These are phyloP conservation scores for Myxozyma sirexii DNA, from an alignment of 805 yeast species.

Conservation along the genomic window DNA sequence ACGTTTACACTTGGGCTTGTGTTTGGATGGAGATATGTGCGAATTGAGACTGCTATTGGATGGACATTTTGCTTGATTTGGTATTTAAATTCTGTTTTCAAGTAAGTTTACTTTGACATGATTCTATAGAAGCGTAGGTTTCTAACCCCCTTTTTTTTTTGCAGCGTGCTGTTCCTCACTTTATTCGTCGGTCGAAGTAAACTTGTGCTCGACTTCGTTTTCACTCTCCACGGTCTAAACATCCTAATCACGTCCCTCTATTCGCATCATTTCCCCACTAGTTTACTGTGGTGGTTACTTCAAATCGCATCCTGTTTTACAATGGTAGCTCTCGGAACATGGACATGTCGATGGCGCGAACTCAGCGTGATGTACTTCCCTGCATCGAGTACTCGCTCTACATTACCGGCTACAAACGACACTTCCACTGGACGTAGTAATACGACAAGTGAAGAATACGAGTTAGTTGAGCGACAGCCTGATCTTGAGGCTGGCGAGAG, in stretches of 20 bases:
- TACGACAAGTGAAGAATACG: conserved; percentile 12
- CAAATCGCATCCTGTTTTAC: conserved; percentile 69
- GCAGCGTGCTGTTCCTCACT: conserved; percentile 78
- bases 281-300: conserved; percentile 80
- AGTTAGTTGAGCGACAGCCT: conserved; percentile 13
- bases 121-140: too few species aligned
- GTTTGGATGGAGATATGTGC: conserved; percentile 76
- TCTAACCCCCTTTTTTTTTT: background rate
- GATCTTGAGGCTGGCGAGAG: conserved; percentile 15
- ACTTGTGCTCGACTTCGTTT: conserved; percentile 93
- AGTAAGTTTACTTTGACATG: conserved; percentile 19
- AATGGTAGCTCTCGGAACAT: conserved; percentile 80
- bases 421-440: background rate
- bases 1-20: conserved; percentile 68
- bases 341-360: conserved; percentile 91
- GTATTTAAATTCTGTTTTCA: conserved; percentile 76
- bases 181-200: conserved; percentile 89
- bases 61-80: conserved; percentile 72
- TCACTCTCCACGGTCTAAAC: conserved; percentile 87
- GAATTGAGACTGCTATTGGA: conserved; percentile 78
- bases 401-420: background rate
- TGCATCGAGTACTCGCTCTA: conserved; percentile 5
- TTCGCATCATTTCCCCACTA: conserved; percentile 67
- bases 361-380: conserved; percentile 79
- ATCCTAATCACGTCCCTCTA: conserved; percentile 67